Base-by-base conservation (phyloP, 73 alveolate species). In the Paramecium sexaurelia region DNA sequence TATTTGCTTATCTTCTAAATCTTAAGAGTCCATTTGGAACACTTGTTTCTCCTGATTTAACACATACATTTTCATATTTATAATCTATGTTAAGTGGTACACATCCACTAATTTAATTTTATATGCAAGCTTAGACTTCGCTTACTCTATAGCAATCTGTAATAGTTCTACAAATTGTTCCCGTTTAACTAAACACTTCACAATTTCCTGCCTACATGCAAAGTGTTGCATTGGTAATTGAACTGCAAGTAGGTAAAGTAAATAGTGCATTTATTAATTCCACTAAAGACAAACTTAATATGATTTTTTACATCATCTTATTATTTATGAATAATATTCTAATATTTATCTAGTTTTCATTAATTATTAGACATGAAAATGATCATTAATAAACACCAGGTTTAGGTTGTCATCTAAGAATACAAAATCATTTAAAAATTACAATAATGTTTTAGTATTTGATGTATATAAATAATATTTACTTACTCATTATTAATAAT, bases 71-170 rank as follows among this genome's bases (percentile, higher is more conserved):
- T 11, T 61, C 83, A 61, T 61, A 61, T 61, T 61, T 26, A 61
- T 29, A 61, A 10, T 61, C 83, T 13, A 61, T 61, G 39, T 26
- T 29, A 0, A 61, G 6, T 22, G 47, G 9, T 29, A 26, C 19
- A 61, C 83, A 61, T 7, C 41, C 41, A 24, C 17, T 0, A 9
- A 56, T 56, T 27, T 17, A 20, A 10, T 45, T 45, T 45, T 3
- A 56, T 26, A 61, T 7, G 47, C 83, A 61, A 26, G 83, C 47
- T 11, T 26, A 26, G 3, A 61, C 67, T 51, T 51, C 67, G 9
- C 83, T 61, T 11, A 32, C 45, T 61, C 83, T 61, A 61, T 61
- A 61, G 5, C 83, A 61, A 61, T 61, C 83, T 61, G 83, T 61
- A 26, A 61, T 61, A 2, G 83, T 6, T 61, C 13, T 1, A 29